These are phyloP conservation scores for Spinacia oleracea DNA, from an alignment of 179 eudicot species.

Conservation along the genomic window DNA sequence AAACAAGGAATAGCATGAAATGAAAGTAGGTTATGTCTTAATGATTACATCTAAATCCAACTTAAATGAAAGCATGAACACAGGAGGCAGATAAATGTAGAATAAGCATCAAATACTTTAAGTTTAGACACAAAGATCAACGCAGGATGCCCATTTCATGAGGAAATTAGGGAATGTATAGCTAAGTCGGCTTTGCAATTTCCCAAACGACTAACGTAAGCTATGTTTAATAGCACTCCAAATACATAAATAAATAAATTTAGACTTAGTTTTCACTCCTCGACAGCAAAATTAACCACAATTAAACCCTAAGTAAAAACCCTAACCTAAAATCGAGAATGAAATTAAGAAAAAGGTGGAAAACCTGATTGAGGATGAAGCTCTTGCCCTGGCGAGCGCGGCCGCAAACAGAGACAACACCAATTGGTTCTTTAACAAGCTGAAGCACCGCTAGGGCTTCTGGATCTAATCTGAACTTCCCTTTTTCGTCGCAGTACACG, in stretches of 20 bases:
- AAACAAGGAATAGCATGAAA: not conserved
- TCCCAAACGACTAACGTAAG: no score
- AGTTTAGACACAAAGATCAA: not conserved
- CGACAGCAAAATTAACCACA: not conserved
- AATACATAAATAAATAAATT: not conserved
- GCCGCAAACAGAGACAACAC: constrained; percentile 93
- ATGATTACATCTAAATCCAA: not conserved
- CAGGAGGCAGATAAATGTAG: not conserved
- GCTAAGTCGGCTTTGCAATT: no score
- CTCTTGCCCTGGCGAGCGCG: constrained; percentile 99
- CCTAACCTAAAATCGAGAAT: constrained; percentile 5
- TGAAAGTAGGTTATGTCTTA: not conserved
- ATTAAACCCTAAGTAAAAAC: constrained; percentile 15
- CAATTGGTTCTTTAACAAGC: constrained; percentile 85
- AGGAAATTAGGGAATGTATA: not conserved
- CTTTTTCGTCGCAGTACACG: constrained; percentile 81
- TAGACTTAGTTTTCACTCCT: not conserved
- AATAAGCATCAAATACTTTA: constrained; percentile 7
- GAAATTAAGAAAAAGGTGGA: not conserved
- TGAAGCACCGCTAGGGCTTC: constrained; percentile 86
- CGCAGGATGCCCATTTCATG: not conserved
- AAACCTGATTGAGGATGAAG: constrained; percentile 81
- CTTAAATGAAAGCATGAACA: not conserved
- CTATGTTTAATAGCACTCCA: no score
- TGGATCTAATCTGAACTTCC: constrained; percentile 82